Evolutionary conservation across 495 filamentous ascomycete species (phyloP).

Genomic region (Evansstolkia leycettana): DNA sequence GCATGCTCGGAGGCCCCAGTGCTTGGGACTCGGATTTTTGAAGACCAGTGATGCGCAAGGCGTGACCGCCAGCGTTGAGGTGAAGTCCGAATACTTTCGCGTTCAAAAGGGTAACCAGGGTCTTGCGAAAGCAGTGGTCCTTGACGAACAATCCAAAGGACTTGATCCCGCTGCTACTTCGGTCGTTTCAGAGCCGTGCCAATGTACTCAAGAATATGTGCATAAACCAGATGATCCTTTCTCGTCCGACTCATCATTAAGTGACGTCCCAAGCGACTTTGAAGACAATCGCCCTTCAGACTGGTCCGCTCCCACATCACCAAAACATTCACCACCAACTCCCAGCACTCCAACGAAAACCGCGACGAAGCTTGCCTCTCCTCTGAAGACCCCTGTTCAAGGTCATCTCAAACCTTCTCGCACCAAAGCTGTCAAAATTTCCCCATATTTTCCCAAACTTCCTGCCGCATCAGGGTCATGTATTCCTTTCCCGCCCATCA

Average conservation of each 20-base stretch:
- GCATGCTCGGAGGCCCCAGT: slow-evolving; percentile 2
- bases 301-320: background rate
- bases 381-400: slow-evolving; percentile 1
- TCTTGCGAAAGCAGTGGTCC: too few relatives aligned
- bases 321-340: background rate
- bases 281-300: slow-evolving; percentile 2
- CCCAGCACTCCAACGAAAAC: slow-evolving; percentile 2
- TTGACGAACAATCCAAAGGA: too few relatives aligned
- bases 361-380: slow-evolving; percentile 1
- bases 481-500: slow-evolving; percentile 60
- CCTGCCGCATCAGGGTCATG: slow-evolving; percentile 43
- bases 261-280: slow-evolving; percentile 19
- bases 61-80: slow-evolving; percentile 28
- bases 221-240: slow-evolving; percentile 8
- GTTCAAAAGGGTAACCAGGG: background rate
- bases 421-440: slow-evolving; percentile 21
- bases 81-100: slow-evolving; percentile 28
- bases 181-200: too few relatives aligned
- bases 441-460: slow-evolving; percentile 32
- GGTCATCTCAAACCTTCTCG: slow-evolving; percentile 6
- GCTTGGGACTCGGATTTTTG: slow-evolving; percentile 27
- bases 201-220: too few relatives aligned
- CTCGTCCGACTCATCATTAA: slow-evolving; percentile 21
- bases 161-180: too few relatives aligned
- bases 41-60: slow-evolving; percentile 27